phyloP scores from a whole-genome alignment of 306 rosid genomes.

The Pachyrhizus erosus region DNA sequence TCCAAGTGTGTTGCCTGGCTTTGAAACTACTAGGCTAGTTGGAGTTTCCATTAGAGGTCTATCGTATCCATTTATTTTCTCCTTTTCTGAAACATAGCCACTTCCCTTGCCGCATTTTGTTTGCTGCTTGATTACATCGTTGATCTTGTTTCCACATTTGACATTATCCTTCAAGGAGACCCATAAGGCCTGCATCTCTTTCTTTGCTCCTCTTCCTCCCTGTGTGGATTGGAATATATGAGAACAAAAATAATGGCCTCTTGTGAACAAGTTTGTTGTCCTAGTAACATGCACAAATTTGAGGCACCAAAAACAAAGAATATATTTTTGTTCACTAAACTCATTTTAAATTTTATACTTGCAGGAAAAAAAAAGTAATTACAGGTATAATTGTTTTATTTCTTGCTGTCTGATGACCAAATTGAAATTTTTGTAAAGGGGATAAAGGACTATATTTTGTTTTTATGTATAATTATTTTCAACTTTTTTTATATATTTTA shows the following conservation, averaged over 20 bases:
- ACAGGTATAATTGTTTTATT: neutral
- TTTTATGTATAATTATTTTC: neutral
- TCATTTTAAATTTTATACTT: neutral
- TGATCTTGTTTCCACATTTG: constrained; percentile 63
- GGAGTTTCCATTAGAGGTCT: constrained; percentile 50
- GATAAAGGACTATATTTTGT: neutral
- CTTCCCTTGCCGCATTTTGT: constrained; percentile 44
- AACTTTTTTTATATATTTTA: neutral
- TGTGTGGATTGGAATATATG: constrained; percentile 30
- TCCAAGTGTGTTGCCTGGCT: constrained; percentile 42
- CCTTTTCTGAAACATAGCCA: constrained; percentile 21
- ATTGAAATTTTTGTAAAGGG: neutral
- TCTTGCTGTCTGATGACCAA: neutral
- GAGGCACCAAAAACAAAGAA: neutral
- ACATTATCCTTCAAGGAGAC: constrained; percentile 62
- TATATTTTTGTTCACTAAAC: neutral
- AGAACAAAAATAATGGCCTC: constrained; percentile 1
- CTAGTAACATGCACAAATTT: neutral
- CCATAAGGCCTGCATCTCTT: constrained; percentile 69
- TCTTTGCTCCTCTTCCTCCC: constrained; percentile 30
- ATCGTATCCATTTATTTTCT: constrained; percentile 30
- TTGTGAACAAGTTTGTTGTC: constrained; percentile 7
- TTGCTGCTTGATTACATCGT: constrained; percentile 52
- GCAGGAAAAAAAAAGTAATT: neutral
- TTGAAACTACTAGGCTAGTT: constrained; percentile 32